Conservation (phyloP, 176 grass and related monocot genomes). For the Puya raimondii region DNA sequence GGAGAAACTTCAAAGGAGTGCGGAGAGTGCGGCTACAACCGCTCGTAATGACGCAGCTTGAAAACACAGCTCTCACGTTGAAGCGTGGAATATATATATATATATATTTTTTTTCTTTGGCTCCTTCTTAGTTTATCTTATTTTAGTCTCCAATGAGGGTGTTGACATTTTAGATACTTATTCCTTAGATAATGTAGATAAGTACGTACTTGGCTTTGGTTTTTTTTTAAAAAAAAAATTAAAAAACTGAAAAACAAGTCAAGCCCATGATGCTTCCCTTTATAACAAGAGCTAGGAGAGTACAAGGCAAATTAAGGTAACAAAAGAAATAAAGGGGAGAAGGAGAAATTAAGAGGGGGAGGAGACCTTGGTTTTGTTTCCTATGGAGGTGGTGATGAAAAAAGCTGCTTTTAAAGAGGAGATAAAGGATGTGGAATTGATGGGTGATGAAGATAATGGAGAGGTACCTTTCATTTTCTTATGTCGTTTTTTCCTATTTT, state of each 20-base stretch:
- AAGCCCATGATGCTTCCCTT: slow-evolving; percentile 46
- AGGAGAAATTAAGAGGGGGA: not conserved
- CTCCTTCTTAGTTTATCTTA: slow-evolving; percentile 1
- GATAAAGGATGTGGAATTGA: not conserved
- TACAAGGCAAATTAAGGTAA: not conserved
- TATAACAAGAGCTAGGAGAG: slow-evolving; percentile 27
- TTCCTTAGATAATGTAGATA: not conserved
- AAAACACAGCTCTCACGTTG: not conserved
- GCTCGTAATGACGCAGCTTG: too few species aligned
- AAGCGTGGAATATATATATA: too few species aligned
- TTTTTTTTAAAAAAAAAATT: slow-evolving; percentile 4
- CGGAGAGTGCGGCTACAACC: too few species aligned
- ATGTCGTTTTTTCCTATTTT: too few species aligned
- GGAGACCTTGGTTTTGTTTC: not conserved
- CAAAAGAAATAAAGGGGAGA: not conserved
- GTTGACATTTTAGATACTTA: slow-evolving; percentile 33
- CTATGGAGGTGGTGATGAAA: slow-evolving; percentile 3
- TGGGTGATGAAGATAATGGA: not conserved
- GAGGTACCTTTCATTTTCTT: not conserved
- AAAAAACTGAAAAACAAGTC: slow-evolving; percentile 4
- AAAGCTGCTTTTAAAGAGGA: not conserved
- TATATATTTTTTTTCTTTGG: too few species aligned
- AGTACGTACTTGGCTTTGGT: slow-evolving; percentile 33
- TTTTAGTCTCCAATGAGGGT: slow-evolving; percentile 19
- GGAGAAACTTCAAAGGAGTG: too few species aligned